These are phyloP conservation scores for Fusarium pilosicola DNA, from an alignment of 2,329 filamentous ascomycete species.

Conservation along the genomic window DNA sequence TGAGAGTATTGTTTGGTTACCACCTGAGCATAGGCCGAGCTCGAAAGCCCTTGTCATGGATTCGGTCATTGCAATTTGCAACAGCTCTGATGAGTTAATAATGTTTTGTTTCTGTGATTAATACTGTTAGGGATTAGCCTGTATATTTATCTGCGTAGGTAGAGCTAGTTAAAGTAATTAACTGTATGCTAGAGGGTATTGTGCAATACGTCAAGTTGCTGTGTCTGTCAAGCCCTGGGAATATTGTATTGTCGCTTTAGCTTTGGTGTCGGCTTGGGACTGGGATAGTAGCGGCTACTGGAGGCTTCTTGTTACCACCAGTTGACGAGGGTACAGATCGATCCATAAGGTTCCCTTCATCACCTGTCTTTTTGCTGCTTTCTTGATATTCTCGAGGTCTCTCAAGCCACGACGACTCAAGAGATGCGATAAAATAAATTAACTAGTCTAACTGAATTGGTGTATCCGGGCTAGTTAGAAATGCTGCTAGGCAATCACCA, in stretches of 20 bases:
- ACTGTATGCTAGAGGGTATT: background rate
- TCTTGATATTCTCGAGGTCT: accelerated
- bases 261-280: background rate
- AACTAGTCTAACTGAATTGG: background rate
- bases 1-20: background rate
- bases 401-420: background rate
- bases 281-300: background rate
- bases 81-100: background rate
- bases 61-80: background rate
- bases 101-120: background rate
- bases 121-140: no score
- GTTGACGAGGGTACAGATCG: background rate
- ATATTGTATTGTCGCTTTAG: accelerated
- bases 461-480: background rate
- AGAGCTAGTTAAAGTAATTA: accelerated
- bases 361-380: accelerated
- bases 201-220: background rate
- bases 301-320: accelerated
- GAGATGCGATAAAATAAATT: no score
- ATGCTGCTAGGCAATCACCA: background rate
- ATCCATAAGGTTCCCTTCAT: accelerated
- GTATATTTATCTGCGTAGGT: background rate
- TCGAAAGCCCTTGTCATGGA: background rate
- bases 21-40: background rate
- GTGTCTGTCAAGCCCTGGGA: accelerated